Base-by-base conservation (phyloP, 2,329 filamentous ascomycete genomes). In the Aspergillus novoparasiticus region DNA sequence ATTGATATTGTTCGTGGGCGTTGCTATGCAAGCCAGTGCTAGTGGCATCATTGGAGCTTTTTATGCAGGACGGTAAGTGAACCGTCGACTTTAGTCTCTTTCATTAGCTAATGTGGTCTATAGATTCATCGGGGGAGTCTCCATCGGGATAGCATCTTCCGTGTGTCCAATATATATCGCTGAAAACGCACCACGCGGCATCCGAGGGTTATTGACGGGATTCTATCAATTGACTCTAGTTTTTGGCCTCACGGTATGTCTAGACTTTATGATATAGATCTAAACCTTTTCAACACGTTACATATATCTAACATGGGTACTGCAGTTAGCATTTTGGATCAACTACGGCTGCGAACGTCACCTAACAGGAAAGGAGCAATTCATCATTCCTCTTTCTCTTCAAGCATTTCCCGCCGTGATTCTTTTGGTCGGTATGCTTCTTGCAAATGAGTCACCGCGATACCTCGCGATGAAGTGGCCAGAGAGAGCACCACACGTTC, bases 341-440 rank as follows among this genome's bases (percentile, higher is more conserved):
- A 58, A 46, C 5, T 58, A 58, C 45, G 41, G 39, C n/a, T 58
- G 56, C 23, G 16, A 48, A 16, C 28, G 26, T 16, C 39, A 58
- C 19, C 11, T 58, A 11, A n/a, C 23, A 1, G 3, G 43, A 39
- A 34, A 21, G 14, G 32, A 32, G 21, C 41, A 58, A 26, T 48
- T 34, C 30, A 36, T 51, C 6, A 58, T 58, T 6, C 57, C 57
- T 9, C 41, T 58, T 19, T 48, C 43, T 1, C 30, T 58, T 19
- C 57, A 58, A 9, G 57, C 57, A 51, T 50, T 50, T 9, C 43
- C 57, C 6, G 28, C 41, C 8, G 30, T 58, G n/a, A 26, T 58
- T 1, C 57, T 58, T 16, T 9, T 39, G 0, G n/a, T 39, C n/a
- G 45, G 43, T 11, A 58, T 39, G 57, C 30, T 50, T 4, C n/a